Base-by-base conservation (phyloP, 352 stramenopile genomes). In the Lagenidium sp. region DNA sequence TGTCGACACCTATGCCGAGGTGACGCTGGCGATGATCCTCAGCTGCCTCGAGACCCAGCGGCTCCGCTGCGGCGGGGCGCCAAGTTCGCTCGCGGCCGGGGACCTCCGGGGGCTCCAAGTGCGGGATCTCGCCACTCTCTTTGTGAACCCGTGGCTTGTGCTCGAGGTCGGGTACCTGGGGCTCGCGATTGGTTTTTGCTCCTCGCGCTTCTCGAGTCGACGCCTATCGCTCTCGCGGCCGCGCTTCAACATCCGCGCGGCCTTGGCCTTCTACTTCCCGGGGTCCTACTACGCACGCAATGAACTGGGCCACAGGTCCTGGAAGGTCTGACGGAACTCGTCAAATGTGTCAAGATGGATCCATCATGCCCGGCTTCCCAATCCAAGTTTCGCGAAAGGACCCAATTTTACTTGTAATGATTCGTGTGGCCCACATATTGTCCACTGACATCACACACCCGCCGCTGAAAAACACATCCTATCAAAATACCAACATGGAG, bases 221-320 rank as follows among this genome's bases (percentile, higher is more conserved):
- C 51, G 59, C 12, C 62, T 86, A 8, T 86, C 74, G 31, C 55
- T 84, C 42, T 84, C 74, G 4, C 60, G 68, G 2, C 64, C 74
- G 22, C 62, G 45, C 1, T 72, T 80, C 38, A 83, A 86, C 44
- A 49, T 85, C 4, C 73, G 73, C 23, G 73, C 67, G 3, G 69
- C 60, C 13, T 55, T 85, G 3, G 59, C 65, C 19, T 35, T 54
- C 36, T 66, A 79, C 32, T 85, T 73, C 28, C 66, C 64, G 3
- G 34, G 45, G 22, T 35, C 50, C 18, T 47, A n/a, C n/a, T n/a
- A n/a, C n/a, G n/a, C n/a, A n/a, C n/a, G n/a, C n/a, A n/a, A n/a
- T n/a, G n/a, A n/a, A n/a, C n/a, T n/a, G n/a, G n/a, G n/a, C n/a
- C n/a, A n/a, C n/a, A n/a, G n/a, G n/a, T n/a, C n/a, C n/a, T n/a